Conservation (phyloP, 164 flowering plant species). For the Umbilicus rupestris region DNA sequence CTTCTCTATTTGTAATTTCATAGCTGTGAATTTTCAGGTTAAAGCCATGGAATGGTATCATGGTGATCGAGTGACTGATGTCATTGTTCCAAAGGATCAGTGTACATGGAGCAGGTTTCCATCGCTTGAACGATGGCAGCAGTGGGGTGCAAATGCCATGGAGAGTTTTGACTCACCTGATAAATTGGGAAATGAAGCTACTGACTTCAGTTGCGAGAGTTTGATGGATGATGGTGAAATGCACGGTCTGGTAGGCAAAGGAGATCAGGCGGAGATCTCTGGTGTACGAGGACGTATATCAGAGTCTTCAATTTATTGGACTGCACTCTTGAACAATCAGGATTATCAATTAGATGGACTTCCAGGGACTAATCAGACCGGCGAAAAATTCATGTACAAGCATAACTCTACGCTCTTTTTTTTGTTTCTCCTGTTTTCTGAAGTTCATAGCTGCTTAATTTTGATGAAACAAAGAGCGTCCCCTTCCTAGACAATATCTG, state of each 20-base stretch:
- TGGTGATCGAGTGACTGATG: too few relatives aligned
- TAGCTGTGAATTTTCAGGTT: too few relatives aligned
- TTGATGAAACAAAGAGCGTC: too few relatives aligned
- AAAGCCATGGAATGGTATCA: not conserved
- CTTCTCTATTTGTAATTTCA: too few relatives aligned
- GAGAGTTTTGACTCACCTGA: not conserved
- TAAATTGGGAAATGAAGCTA: not conserved
- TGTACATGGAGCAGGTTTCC: not conserved
- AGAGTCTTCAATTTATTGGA: not conserved
- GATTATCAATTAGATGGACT: too few relatives aligned
- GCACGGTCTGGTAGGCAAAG: not conserved
- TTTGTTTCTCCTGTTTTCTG: not conserved
- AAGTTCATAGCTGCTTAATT: not conserved
- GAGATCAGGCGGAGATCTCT: not conserved
- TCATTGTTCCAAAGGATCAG: too few relatives aligned
- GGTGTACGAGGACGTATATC: not conserved
- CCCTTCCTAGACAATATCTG: too few relatives aligned
- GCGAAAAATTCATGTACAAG: not conserved
- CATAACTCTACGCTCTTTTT: not conserved
- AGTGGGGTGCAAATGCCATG: not conserved
- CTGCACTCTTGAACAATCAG: not conserved
- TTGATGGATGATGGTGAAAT: not conserved
- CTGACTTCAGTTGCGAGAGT: not conserved
- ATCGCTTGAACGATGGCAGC: not conserved
- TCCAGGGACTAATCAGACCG: not conserved